These are phyloP conservation scores for Pythium scleroteichum DNA, from an alignment of 352 stramenopile genomes.

Conservation along the genomic window DNA sequence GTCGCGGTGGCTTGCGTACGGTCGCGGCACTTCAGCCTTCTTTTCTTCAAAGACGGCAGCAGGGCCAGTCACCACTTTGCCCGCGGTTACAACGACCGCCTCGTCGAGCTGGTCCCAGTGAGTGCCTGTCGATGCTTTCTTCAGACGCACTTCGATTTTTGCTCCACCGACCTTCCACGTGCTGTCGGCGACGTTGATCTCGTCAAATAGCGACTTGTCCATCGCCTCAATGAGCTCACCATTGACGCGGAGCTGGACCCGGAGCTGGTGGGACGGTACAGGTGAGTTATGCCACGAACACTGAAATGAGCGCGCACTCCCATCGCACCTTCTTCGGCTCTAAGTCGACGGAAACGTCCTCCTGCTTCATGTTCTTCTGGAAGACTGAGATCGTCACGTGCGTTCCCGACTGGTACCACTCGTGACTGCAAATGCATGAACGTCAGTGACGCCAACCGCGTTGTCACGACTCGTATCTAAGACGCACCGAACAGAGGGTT, in stretches of 20 bases:
- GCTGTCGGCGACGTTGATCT: slow-evolving; percentile 57
- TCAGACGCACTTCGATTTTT: slow-evolving; percentile 86
- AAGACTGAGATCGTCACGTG: slow-evolving; percentile 85
- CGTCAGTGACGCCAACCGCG: neutral
- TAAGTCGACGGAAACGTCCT: slow-evolving; percentile 65
- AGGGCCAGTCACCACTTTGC: slow-evolving; percentile 49
- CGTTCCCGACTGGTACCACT: slow-evolving; percentile 86
- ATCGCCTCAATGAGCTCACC: slow-evolving; percentile 59
- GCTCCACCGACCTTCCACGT: slow-evolving; percentile 58
- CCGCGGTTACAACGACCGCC: slow-evolving; percentile 41
- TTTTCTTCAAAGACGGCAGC: slow-evolving; percentile 67
- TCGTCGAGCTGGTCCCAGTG: slow-evolving; percentile 83
- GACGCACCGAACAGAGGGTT: slow-evolving; percentile 28
- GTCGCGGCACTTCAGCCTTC: slow-evolving; percentile 50
- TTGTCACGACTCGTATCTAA: neutral
- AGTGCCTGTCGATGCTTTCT: slow-evolving; percentile 56
- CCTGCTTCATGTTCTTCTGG: slow-evolving; percentile 73
- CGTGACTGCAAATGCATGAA: slow-evolving; percentile 43
- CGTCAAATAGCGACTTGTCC: slow-evolving; percentile 69
- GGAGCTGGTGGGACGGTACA: slow-evolving; percentile 26
- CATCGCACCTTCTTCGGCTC: slow-evolving; percentile 43
- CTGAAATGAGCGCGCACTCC: too few relatives aligned
- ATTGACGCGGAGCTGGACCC: slow-evolving; percentile 51
- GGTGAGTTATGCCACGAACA: too few relatives aligned
- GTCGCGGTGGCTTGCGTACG: slow-evolving; percentile 84